phyloP scores from a whole-genome alignment of 192 early-diverging fungal species.

The Gigaspora rosea region DNA sequence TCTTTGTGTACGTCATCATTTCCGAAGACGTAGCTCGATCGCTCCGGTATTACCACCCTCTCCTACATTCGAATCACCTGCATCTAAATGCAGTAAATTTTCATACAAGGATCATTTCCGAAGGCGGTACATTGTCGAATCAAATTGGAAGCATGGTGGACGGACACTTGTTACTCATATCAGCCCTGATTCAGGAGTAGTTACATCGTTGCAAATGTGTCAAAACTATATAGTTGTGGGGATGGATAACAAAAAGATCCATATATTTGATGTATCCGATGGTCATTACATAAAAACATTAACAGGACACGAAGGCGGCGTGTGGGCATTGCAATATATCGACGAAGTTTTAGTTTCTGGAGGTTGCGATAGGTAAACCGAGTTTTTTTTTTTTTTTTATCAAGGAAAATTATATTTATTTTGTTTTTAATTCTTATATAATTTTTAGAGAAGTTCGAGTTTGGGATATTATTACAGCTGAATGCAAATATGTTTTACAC shows the following conservation, averaged over 20 bases:
- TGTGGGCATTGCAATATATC: conserved; percentile 94
- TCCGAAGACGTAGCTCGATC: conserved; percentile 35
- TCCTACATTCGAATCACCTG: conserved; percentile 36
- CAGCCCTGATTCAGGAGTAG: conserved; percentile 60
- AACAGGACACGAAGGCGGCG: conserved; percentile 88
- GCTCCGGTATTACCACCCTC: conserved; percentile 9
- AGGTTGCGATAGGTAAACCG: conserved; percentile 84
- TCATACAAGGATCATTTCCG: conserved; percentile 60
- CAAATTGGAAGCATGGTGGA: conserved; percentile 55
- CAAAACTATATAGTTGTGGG: conserved; percentile 90
- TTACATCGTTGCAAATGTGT: conserved; percentile 96
- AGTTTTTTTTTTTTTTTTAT: conserved; percentile 8
- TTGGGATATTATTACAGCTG: conserved; percentile 90
- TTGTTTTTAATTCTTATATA: conserved; percentile 6
- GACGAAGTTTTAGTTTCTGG: conserved; percentile 85
- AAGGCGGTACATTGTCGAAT: conserved; percentile 52
- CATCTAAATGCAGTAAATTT: conserved; percentile 36
- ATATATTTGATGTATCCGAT: conserved; percentile 85
- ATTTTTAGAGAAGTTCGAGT: conserved; percentile 76
- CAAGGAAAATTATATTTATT: neutral
- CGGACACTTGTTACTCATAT: conserved; percentile 44
- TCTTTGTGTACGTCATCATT: conserved; percentile 44
- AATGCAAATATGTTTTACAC: conserved; percentile 84
- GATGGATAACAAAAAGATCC: conserved; percentile 89
- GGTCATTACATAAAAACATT: conserved; percentile 73